Evolutionary conservation across 2,329 filamentous ascomycete species (phyloP).

Genomic region (Fusarium setosum): DNA sequence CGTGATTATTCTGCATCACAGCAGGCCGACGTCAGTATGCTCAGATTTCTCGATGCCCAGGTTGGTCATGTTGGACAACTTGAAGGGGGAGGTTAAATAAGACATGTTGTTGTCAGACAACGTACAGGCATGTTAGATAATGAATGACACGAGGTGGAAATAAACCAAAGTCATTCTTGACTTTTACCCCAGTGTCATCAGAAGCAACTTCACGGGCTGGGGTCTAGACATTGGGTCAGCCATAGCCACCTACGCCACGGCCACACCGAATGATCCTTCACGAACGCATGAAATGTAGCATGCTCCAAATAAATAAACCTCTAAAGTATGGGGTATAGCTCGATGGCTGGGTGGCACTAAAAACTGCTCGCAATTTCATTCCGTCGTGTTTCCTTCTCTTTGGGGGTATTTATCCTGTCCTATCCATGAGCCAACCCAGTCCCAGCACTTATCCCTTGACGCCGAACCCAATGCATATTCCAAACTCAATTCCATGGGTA

Average conservation of each 20-base stretch:
- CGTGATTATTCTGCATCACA: background rate
- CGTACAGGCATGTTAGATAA: background rate
- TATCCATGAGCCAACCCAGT: background rate
- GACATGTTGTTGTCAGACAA: background rate
- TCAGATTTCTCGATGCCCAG: background rate
- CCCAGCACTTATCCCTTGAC: constrained; percentile 30
- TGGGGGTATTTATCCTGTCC: constrained; percentile 32
- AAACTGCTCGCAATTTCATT: constrained; percentile 10
- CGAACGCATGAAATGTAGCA: constrained; percentile 9
- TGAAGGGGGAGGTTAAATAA: background rate
- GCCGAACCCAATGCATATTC: constrained; percentile 28
- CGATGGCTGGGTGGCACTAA: background rate
- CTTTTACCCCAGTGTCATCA: constrained; percentile 18
- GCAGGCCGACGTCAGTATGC: constrained; percentile 1
- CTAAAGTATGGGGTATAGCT: constrained; percentile 9
- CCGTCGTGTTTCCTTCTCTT: constrained; percentile 13
- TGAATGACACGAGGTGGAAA: constrained; percentile 5
- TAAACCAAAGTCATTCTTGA: background rate
- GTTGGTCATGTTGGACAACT: background rate
- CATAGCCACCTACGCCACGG: constrained; percentile 7
- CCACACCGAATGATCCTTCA: background rate
- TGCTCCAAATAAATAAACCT: constrained; percentile 10
- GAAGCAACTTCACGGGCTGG: background rate
- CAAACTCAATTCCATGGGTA: background rate
- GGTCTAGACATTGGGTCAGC: constrained; percentile 2